phyloP scores from a whole-genome alignment of 371 early-diverging fungal species.

The Fennellomyces sp. region DNA sequence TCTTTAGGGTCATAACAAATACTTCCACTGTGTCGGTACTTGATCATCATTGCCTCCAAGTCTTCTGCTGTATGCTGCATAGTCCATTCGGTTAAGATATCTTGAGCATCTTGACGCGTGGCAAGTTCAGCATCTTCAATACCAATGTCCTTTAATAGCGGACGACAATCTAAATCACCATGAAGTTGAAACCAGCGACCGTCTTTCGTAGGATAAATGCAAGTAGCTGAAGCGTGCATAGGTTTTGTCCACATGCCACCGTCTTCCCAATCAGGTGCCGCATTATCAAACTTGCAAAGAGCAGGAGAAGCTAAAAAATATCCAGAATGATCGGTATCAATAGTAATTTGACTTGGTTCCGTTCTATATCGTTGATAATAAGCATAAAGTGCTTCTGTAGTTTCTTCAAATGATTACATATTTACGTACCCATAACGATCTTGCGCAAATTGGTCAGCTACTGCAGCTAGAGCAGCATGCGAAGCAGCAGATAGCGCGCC shows the following conservation, averaged over 20 bases:
- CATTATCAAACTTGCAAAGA: neutral
- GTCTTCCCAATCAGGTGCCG: constrained; percentile 8
- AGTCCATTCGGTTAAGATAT: neutral
- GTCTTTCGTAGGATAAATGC: constrained; percentile 15
- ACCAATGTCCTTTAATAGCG: constrained; percentile 3
- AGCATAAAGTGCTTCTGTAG: too few relatives aligned
- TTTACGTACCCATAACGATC: constrained; percentile 6
- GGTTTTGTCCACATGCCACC: neutral
- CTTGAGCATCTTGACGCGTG: neutral
- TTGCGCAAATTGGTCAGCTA: constrained; percentile 10
- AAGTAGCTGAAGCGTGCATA: constrained; percentile 3
- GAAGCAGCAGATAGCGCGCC: constrained; percentile 2
- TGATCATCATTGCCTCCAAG: constrained; percentile 12
- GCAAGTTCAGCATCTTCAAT: neutral
- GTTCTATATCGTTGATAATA: neutral
- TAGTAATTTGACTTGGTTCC: neutral
- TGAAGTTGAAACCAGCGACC: constrained; percentile 16
- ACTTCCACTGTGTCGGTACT: constrained; percentile 9
- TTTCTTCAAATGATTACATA: neutral
- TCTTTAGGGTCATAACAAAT: constrained; percentile 15
- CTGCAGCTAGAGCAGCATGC: constrained; percentile 4
- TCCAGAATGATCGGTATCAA: constrained; percentile 9
- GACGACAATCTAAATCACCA: constrained; percentile 7
- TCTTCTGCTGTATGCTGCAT: constrained; percentile 9
- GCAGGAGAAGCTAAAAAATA: constrained; percentile 2